Conservation (phyloP, 2,329 filamentous ascomycete species). For the Zasmidium citrigriseum region DNA sequence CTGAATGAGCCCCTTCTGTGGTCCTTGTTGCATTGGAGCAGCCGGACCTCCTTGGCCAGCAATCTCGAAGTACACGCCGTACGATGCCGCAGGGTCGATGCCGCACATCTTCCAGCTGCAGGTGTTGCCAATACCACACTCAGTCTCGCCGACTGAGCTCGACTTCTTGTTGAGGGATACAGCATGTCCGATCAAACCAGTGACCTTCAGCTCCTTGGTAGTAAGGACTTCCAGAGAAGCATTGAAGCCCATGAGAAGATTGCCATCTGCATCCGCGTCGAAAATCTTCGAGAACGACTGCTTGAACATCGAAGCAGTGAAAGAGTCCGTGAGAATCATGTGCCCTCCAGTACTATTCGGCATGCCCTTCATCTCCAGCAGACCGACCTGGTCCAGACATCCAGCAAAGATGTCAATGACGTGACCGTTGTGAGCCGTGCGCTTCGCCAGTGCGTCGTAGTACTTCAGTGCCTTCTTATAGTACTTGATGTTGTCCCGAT, state of each 20-base stretch:
- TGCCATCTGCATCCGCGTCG: conserved; percentile 93
- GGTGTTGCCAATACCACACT: conserved; percentile 97
- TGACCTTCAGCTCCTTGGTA: conserved; percentile 97
- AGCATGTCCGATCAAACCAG: conserved; percentile 92
- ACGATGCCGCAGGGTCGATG: conserved; percentile 90
- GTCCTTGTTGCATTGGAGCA: conserved; percentile 72
- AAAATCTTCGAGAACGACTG: conserved; percentile 97
- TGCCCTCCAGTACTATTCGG: conserved; percentile 95
- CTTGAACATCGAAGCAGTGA: conserved; percentile 99
- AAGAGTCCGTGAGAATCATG: conserved; percentile 97
- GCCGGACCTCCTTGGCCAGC: conserved; percentile 87
- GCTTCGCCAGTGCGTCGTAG: conserved; percentile 91
- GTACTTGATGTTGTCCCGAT: conserved; percentile 98
- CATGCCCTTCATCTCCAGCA: conserved; percentile 97
- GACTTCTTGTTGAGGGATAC: conserved; percentile 98
- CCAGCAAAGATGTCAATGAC: conserved; percentile 97
- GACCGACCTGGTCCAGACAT: conserved; percentile 93
- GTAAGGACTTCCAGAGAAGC: conserved; percentile 93
- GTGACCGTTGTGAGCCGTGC: conserved; percentile 93
- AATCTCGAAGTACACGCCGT: conserved; percentile 97
- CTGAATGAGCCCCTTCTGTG: conserved; percentile 94
- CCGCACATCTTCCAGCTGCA: conserved; percentile 99
- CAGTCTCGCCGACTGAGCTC: conserved; percentile 92
- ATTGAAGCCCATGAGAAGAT: conserved; percentile 97
- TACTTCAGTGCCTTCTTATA: conserved; percentile 99